A percentile compares a stretch with the other conserved stretches of the same genome.
Conservation (phyloP, 2,329 filamentous ascomycete genomes). For the Pestalotiopsis sp. region DNA sequence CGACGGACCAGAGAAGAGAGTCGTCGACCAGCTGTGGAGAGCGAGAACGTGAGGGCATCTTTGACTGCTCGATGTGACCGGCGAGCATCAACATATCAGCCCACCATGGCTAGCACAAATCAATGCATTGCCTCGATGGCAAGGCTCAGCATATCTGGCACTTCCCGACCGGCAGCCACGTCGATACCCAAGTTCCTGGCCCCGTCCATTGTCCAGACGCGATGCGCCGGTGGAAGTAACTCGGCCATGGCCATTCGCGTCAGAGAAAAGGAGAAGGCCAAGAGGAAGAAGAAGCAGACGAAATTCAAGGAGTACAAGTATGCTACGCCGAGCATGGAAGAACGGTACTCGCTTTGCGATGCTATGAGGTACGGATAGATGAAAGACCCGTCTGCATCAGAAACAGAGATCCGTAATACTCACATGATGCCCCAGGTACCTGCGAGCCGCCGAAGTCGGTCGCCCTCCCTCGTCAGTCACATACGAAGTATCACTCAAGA, state of each 20-base stretch:
- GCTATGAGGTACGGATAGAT: slow-evolving; percentile 75
- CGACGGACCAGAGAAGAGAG: neutral
- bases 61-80: slow-evolving; percentile 4
- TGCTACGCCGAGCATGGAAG: slow-evolving; percentile 63
- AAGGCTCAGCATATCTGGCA: slow-evolving; percentile 47
- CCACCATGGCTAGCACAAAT: slow-evolving; percentile 53
- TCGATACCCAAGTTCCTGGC: slow-evolving; percentile 52
- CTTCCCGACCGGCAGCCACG: slow-evolving; percentile 41
- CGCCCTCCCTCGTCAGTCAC: slow-evolving; percentile 73
- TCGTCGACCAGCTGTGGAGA: neutral
- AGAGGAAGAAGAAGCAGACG: slow-evolving; percentile 66
- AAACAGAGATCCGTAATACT: neutral
- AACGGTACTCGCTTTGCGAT: slow-evolving; percentile 84
- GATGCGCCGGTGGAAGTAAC: slow-evolving; percentile 39
- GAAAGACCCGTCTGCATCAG: neutral
- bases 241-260: slow-evolving; percentile 39
- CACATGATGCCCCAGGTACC: slow-evolving; percentile 62
- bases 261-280: slow-evolving; percentile 54
- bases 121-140: slow-evolving; percentile 59
- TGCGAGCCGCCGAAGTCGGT: slow-evolving; percentile 91
- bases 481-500: slow-evolving; percentile 85
- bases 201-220: slow-evolving; percentile 48
- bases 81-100: neutral
- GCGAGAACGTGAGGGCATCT: neutral
- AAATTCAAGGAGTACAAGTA: slow-evolving; percentile 67